These are phyloP conservation scores for Strigomonas oncopelti DNA, from an alignment of 208 protist species.

Conservation along the genomic window DNA sequence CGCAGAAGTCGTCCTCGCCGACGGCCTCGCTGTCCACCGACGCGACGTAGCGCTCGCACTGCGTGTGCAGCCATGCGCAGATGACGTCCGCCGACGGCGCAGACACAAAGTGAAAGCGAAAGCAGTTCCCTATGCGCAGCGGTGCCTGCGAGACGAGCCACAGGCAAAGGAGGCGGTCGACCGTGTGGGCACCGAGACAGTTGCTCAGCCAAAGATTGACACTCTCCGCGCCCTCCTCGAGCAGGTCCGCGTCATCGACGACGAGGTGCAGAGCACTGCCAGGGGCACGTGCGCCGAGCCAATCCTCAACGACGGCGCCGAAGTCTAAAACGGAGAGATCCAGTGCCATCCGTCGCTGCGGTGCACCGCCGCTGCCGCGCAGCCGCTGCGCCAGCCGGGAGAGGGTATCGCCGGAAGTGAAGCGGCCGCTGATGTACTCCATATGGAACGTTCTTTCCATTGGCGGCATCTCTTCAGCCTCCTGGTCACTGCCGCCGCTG, in stretches of 20 bases:
- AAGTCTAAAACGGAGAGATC: constrained; percentile 42
- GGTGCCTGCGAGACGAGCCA: constrained; percentile 78
- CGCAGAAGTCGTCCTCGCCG: background rate
- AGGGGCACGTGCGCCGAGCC: constrained; percentile 34
- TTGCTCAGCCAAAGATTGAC: constrained; percentile 58
- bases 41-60: constrained; percentile 2
- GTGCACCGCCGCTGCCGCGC: constrained; percentile 3
- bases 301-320: constrained; percentile 42
- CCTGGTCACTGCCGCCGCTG: background rate
- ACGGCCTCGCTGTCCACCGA: background rate
- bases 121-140: constrained; percentile 60
- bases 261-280: constrained; percentile 79
- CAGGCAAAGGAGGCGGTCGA: constrained; percentile 34
- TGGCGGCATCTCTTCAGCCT: background rate
- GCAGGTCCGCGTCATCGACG: constrained; percentile 71
- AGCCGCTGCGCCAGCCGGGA: constrained; percentile 19
- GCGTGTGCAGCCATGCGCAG: constrained; percentile 27
- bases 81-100: constrained; percentile 34
- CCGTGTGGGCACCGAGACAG: constrained; percentile 21
- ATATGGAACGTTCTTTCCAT: constrained; percentile 16
- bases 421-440: constrained; percentile 48
- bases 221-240: constrained; percentile 37
- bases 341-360: constrained; percentile 14
- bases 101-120: constrained; percentile 72
- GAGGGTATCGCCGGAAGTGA: constrained; percentile 28